Evolutionary conservation across 1,139 yeast species (phyloP), one percentile per base, ranked within the genome.

Genomic region (Pichia cactophila): DNA sequence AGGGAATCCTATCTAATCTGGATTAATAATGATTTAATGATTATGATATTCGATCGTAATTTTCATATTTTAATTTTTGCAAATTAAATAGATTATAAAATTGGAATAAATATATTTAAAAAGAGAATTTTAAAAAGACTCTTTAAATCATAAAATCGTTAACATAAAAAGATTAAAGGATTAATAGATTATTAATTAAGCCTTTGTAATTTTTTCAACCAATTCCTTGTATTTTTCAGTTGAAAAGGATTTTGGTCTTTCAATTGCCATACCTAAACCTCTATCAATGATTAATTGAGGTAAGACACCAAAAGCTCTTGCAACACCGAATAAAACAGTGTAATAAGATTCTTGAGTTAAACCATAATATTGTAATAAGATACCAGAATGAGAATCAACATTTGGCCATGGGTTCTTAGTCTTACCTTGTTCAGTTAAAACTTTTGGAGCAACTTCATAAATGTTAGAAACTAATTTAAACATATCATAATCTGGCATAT

Each of bases 361-460:
- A 60, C 97, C 97, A 77, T 90, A 92, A 81, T 92, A 89, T 74
- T 90, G 96, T 75, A 92, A 83, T 64, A 92, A 75, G 60, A 90
- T 96, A 75, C 97, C 97, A 49, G 97, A 89, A 74, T 88, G 95
- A 53, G 97, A 87, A 74, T 90, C 97, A 63, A 90, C 97, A 72
- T 90, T 90, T 72, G 97, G 97, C 92, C 92, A 89, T 74, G 97
- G 97, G 81, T 89, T 90, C 82, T 88, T 87, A 68, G 97, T 89
- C 81, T 90, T 90, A 72, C 97, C 97, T 73, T 90, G 97, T 77
- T 88, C 80, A 67, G 94, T 85, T 69, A 90, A 80, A 56, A 90
- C 97, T 63, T 80, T 85, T 69, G 97, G 97, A 57, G 97, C 97
- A 66, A 90, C 92, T 70, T 89, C 90, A 72, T 89, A 88, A 61